Evolutionary conservation across 495 filamentous ascomycete genomes (phyloP), one percentile per base, ranked within the genome.

Genomic region (Peziza echinospora): DNA sequence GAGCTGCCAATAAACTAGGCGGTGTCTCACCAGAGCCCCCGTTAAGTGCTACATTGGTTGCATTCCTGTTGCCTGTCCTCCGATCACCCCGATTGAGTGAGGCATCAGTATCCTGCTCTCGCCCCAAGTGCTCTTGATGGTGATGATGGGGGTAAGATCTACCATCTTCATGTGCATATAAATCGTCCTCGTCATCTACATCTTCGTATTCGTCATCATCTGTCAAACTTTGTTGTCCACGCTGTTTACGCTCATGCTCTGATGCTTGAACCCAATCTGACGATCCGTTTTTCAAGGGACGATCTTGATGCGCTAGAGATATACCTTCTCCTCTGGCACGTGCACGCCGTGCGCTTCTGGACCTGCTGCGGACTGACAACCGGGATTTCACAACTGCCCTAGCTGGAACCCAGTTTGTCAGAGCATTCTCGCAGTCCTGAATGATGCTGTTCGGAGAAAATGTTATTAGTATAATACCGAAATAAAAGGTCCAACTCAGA

Each of bases 341-440:
- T 49, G 74, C 76, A 51, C 78, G 73, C 30, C 78, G 72, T 53
- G 82, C 80, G 58, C 85, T 78, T 63, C 82, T 83, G 39, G 82
- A 87, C 3, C 30, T 37, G 23, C 87, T 75, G 46, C 89, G 82
- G 6, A 75, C 75, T 8, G 82, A 91, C 41, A 97, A 76, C 56
- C 80, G 80, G 49, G 86, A 75, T 52, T 74, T 77, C 51, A 97
- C 86, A 42, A 81, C 71, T 1, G 89, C 86, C 63, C 86, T 89
- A 58, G 82, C 76, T 48, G 73, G 67, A 8, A 96, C 83, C 89
- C 89, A 97, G 68, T 93, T 94, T 52, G 83, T 93, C 43, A 97
- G 77, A 5, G 91, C 72, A 55, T 96, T 85, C 62, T 97, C 89
- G 63, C 89, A 97, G 63, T 97, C 89, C 67, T 96, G 91, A 63